Base-by-base conservation (phyloP, 352 stramenopile genomes). In the Phytophthora ohioensis region DNA sequence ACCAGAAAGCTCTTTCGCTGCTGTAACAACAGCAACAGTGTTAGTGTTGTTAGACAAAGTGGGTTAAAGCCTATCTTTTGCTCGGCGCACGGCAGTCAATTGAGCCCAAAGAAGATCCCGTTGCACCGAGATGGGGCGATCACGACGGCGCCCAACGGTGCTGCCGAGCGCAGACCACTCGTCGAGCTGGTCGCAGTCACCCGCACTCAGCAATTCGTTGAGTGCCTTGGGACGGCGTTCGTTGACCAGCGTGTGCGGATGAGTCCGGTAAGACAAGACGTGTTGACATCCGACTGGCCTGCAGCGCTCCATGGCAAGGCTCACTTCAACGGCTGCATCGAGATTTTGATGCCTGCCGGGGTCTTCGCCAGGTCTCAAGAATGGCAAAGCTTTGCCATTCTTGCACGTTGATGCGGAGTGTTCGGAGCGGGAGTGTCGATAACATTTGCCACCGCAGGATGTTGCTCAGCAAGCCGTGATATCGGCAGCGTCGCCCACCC, bases 391-490 rank as follows among this genome's bases (percentile, higher is more conserved):
- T 5, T 61, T 61, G 54, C 11, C 21, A 7, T 41, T 38, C 17
- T 21, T 21, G 17, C 48, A 55, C 48, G 31, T 56, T 34, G 43
- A 31, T n/a, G 5, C 13, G 21, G 32, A 64, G 43, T 10, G 8
- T 64, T 39, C n/a, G 46, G 58, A 66, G 27, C 46, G 36, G 17
- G 32, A 39, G 2, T n/a, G 27, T 42, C 13, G 48, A 42, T 31
- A 5, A 4, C 9, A 34, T 46, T 13, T 17, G 5, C 21, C 47
- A 13, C n/a, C 46, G 48, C 43, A 63, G 36, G 31, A 65, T 73
- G 67, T 70, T 74, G 67, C 67, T 70, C 67, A 74, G 67, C 67
- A 71, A 66, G 60, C 53, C n/a, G 52, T 60, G 52, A 38, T 36
- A 60, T 38, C 13, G 21, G 32, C 38, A 47, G 21, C 21, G 21